Percentiles rank a stretch among this genome's conserved stretches.
Conservation (phyloP, 805 yeast species). For the Yueomyces sp. region DNA sequence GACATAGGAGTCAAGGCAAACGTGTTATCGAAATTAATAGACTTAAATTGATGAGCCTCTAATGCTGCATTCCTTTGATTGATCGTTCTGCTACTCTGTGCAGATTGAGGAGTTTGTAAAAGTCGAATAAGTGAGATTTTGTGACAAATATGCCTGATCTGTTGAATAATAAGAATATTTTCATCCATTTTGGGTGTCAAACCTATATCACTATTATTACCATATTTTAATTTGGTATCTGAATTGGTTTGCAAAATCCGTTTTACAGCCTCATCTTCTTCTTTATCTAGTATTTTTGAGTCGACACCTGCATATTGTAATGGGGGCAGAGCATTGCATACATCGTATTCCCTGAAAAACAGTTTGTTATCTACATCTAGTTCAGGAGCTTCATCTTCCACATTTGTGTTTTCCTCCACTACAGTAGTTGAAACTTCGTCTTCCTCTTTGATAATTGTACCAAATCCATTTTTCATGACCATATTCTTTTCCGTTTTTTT, state of each 20-base stretch:
- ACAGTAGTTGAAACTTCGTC: slow-evolving; percentile 13
- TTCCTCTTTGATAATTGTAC: slow-evolving; percentile 21
- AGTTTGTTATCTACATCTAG: slow-evolving; percentile 45
- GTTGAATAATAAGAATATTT: slow-evolving; percentile 73
- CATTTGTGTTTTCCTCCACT: slow-evolving; percentile 3
- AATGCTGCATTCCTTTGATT: slow-evolving; percentile 9
- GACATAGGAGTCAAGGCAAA: slow-evolving; percentile 77
- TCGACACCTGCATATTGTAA: slow-evolving; percentile 40
- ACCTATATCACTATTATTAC: slow-evolving; percentile 36
- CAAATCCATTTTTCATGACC: slow-evolving; percentile 29
- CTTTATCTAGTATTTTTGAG: slow-evolving; percentile 30
- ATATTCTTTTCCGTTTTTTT: slow-evolving; percentile 20
- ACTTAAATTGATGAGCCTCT: slow-evolving; percentile 14
- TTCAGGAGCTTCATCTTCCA: slow-evolving; percentile 29
- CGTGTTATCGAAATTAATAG: slow-evolving; percentile 39
- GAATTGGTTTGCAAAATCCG: slow-evolving; percentile 20
- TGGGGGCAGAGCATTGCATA: slow-evolving; percentile 67
- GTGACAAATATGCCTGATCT: slow-evolving; percentile 75
- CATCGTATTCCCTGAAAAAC: slow-evolving; percentile 71
- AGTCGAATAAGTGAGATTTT: slow-evolving; percentile 79
- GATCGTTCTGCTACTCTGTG: not conserved
- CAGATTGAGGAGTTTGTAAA: slow-evolving; percentile 41
- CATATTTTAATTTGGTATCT: slow-evolving; percentile 3
- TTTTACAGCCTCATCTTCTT: slow-evolving; percentile 33
- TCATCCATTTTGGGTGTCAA: slow-evolving; percentile 44